Conservation (phyloP, 176 grass and related monocot species). For the Miscanthus lutarioriparius region DNA sequence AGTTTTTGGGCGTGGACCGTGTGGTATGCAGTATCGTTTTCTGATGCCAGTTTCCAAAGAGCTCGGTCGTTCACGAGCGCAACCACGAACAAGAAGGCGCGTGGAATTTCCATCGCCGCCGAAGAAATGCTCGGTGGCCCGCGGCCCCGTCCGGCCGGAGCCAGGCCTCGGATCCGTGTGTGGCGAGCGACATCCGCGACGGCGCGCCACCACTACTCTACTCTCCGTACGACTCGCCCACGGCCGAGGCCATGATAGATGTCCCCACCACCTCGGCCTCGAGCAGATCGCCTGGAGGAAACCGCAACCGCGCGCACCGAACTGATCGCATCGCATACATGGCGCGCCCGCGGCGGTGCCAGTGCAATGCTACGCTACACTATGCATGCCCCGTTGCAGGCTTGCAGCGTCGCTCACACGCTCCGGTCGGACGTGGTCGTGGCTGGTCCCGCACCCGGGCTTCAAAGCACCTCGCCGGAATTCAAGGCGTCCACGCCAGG, state of each 20-base stretch:
- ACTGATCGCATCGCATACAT: conserved; percentile 13
- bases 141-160: too few relatives aligned
- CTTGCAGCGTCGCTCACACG: not conserved
- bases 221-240: not conserved
- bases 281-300: not conserved
- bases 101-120: too few relatives aligned
- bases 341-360: not conserved
- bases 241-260: not conserved
- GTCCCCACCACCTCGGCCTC: not conserved
- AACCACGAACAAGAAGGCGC: too few relatives aligned
- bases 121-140: not conserved
- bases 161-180: not conserved
- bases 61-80: not conserved
- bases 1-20: not conserved
- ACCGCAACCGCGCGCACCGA: not conserved
- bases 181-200: not conserved
- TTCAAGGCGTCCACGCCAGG: not conserved
- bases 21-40: not conserved
- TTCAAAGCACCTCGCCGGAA: not conserved
- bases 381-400: not conserved
- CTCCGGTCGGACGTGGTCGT: not conserved
- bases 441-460: conserved; percentile 10
- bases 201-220: not conserved
- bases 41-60: not conserved
- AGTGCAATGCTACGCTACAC: not conserved